These are phyloP conservation scores for Phytophthora pluvialis DNA, from an alignment of 352 stramenopile genomes.

Conservation along the genomic window DNA sequence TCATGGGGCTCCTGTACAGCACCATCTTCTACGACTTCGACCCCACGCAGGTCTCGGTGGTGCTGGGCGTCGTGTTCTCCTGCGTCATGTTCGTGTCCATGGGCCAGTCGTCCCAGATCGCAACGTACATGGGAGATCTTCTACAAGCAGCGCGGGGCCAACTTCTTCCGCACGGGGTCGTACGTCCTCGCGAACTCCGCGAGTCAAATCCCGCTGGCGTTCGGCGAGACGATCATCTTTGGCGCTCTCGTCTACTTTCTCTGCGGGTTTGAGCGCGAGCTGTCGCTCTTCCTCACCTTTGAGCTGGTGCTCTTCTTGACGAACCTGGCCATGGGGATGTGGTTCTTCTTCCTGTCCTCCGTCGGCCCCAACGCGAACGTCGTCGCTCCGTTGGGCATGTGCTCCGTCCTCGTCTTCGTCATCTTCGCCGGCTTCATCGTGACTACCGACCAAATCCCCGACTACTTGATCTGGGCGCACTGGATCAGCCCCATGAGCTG, in stretches of 20 bases:
- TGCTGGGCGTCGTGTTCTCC: conserved; percentile 78
- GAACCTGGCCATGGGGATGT: conserved; percentile 29
- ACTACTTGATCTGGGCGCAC: conserved; percentile 63
- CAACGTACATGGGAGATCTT: conserved; percentile 74
- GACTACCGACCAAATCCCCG: conserved; percentile 47
- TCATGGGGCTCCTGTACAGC: conserved; percentile 52
- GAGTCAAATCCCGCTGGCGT: conserved; percentile 19
- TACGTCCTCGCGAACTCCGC: conserved; percentile 63
- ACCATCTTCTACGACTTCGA: conserved; percentile 55
- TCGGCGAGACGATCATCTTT: neutral
- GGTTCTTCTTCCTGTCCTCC: conserved; percentile 18
- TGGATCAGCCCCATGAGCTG: conserved; percentile 51
- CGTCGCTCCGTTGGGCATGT: conserved; percentile 31
- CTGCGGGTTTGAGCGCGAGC: neutral
- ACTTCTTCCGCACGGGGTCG: conserved; percentile 70
- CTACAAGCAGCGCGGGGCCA: conserved; percentile 85
- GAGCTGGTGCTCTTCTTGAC: conserved; percentile 43
- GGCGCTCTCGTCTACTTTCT: neutral
- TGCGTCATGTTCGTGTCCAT: conserved; percentile 78
- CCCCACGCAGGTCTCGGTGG: conserved; percentile 39
- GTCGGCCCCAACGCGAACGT: neutral
- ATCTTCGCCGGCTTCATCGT: conserved; percentile 47
- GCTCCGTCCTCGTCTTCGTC: conserved; percentile 48
- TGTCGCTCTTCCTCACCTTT: neutral
- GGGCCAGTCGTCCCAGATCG: conserved; percentile 68